Evolutionary conservation across 1,139 yeast genomes (phyloP).

Genomic region (Casaregolazyma lundiana): DNA sequence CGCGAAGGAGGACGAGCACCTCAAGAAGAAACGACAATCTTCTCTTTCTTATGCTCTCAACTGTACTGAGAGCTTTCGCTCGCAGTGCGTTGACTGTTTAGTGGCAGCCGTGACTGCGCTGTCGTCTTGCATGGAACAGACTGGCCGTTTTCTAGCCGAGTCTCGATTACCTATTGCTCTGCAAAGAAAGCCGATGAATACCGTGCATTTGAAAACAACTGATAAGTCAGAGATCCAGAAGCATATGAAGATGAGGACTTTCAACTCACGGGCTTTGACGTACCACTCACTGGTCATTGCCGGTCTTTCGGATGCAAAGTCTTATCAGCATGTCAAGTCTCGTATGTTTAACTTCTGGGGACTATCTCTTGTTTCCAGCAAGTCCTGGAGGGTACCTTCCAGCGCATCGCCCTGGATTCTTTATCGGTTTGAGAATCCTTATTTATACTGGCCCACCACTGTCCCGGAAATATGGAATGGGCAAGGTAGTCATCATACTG

Average conservation of each 20-base stretch:
- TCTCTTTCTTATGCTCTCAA: slow-evolving; percentile 3
- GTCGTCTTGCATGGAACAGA: neutral
- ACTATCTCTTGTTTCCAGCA: neutral
- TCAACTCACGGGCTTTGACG: slow-evolving; percentile 1
- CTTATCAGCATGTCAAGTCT: neutral
- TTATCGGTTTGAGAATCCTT: slow-evolving; percentile 2
- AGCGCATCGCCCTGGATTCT: slow-evolving; percentile 8
- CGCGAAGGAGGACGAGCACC: neutral
- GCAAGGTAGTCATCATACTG: neutral
- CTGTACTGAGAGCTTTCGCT: neutral
- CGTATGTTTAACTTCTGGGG: slow-evolving; percentile 8
- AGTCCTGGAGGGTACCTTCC: slow-evolving; percentile 1
- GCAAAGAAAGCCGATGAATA: neutral
- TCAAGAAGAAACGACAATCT: neutral
- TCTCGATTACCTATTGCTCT: neutral
- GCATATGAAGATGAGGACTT: neutral
- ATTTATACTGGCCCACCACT: slow-evolving; percentile 4
- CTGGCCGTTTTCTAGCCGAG: neutral
- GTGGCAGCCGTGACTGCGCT: slow-evolving; percentile 1
- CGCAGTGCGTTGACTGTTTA: neutral
- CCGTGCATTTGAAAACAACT: neutral
- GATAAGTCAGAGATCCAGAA: neutral
- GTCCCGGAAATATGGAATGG: neutral
- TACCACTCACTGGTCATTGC: slow-evolving; percentile 1
- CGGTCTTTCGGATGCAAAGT: neutral